Base-by-base conservation (phyloP, 768 basidiomycete species). In the Phylloporus rhodoxanthus region DNA sequence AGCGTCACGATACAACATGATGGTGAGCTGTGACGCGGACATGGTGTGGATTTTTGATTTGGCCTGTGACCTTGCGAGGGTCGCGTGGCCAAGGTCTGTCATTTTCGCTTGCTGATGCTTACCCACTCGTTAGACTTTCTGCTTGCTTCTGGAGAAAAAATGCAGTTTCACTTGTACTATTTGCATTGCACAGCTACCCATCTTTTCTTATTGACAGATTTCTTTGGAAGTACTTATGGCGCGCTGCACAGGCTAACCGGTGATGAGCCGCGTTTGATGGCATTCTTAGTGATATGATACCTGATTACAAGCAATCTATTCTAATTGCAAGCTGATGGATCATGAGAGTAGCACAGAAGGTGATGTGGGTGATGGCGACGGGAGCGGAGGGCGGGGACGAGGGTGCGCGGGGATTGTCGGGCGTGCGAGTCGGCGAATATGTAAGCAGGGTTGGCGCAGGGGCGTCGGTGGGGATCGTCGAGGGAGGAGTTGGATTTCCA, bases 1-100 rank as follows among this genome's bases (percentile, higher is more conserved):
- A 91, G 88, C 68, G 89, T 96, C 62, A 96, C 93, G 48, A 71
- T 87, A 65, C 80, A 87, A 58, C 82, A 91, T 70, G 89, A 91
- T 59, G 89, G 86, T 51, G 87, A 89, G 56, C 26, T 66, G 53
- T 71, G 64, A 64, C 5, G 26, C 40, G 17, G 36, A 37, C 19
- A 37, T 37, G 29, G 34, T 43, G 44, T 51, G 37, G 40, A 52
- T 48, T 13, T n/a, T 20, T 17, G 30, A 28, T 59, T 49, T 50
- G 9, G 32, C 40, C 40, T 14, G 28, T 21, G 37, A 39, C 38
- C 38, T 23, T 41, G 40, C 14, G 39, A 48, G 46, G 42, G 50
- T 47, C 9, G 33, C 10, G 4, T 58, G 52, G 41, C 50, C 30
- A 25, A 57, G 58, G 55, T 57, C 51, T 47, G 55, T 59, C 47